Base-by-base conservation (phyloP, 352 stramenopile species). In the Albugo laibachii region DNA sequence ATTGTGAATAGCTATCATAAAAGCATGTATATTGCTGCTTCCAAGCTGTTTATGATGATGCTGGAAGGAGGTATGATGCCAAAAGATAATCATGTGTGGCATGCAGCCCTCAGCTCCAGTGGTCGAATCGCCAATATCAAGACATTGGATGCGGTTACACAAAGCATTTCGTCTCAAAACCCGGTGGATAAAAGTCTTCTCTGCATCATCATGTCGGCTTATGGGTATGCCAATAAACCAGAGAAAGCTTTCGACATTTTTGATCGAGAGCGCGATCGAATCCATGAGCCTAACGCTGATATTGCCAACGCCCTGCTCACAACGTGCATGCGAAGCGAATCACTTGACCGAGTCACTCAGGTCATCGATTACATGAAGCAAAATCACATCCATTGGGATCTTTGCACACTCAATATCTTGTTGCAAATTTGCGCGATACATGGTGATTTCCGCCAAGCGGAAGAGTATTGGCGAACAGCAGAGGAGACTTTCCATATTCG, bases 131-230 rank as follows among this genome's bases (percentile, higher is more conserved):
- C 61, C 11, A 68, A 85, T 45, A 24, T 81, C 20, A 54, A 66
- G 36, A 61, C 69, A 20, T 63, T 92, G 47, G 59, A 61, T 27
- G 58, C 66, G 39, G 78, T 85, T 21, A 81, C 76, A 48, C 63
- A 69, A 42, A 58, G 83, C 12, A 53, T 85, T 10, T 31, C 24
- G 8, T 31, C 24, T 31, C 63, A 85, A 52, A 49, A 47, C 10
- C 57, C 86, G 46, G 58, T 63, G 19, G 68, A 58, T 13, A 69
- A 65, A 14, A 80, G 69, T 18, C 64, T 74, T n/a, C 82, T 68
- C 61, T 88, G 88, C 53, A 76, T 69, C 43, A 79, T 88, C 62
- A 84, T 92, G 52, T 78, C 71, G 8, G 73, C 78, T n/a, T 84
- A 68, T 52, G 73, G 67, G 36, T 85, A 86, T 49, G 53, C 65